Conservation (phyloP, 305 asterid genomes). For the Solanum hybrid region DNA sequence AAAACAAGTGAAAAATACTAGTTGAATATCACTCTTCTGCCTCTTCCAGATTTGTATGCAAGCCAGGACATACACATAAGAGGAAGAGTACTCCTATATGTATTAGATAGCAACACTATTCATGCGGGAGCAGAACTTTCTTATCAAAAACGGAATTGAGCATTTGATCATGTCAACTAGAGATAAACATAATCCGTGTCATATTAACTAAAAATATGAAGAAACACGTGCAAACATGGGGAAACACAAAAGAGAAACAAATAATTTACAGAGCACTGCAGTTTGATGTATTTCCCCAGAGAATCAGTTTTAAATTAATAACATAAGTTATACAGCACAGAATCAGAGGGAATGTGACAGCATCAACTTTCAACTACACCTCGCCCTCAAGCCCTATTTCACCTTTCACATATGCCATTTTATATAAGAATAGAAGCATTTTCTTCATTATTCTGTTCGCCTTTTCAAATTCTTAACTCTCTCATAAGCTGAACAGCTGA, state of each 20-base stretch:
- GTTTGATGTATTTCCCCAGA: neutral
- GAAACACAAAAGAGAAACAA: neutral
- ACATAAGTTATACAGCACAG: neutral
- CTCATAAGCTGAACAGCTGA: neutral
- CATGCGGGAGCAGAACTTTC: neutral
- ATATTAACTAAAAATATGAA: neutral
- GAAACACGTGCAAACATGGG: neutral
- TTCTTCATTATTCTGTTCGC: neutral
- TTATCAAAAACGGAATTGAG: neutral
- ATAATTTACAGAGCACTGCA: neutral
- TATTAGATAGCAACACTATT: neutral
- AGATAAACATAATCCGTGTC: neutral
- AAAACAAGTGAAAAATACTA: neutral
- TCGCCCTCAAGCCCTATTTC: neutral
- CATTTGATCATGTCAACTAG: neutral
- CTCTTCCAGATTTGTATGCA: slow-evolving; percentile 1
- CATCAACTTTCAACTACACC: neutral
- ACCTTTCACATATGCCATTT: neutral
- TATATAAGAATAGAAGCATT: neutral
- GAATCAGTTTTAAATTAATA: neutral
- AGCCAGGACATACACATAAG: neutral
- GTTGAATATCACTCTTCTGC: neutral
- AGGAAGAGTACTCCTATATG: neutral
- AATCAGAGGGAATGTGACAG: neutral
- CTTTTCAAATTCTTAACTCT: neutral